phyloP scores from a whole-genome alignment of 169 alveolate genomes.

The Cryptosporidium ubiquitum region DNA sequence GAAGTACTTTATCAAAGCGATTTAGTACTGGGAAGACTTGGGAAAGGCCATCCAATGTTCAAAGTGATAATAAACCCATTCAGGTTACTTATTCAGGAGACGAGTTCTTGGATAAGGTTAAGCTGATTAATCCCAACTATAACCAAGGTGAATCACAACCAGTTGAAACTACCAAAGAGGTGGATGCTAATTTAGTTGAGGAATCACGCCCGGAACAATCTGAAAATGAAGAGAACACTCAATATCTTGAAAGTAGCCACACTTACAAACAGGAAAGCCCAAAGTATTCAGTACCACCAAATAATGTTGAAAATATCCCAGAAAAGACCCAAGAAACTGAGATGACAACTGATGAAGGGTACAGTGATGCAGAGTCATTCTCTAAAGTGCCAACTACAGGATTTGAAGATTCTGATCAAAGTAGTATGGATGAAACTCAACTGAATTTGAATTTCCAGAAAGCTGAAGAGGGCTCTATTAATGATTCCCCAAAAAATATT shows the following conservation, averaged over 20 bases:
- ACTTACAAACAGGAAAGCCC: neutral
- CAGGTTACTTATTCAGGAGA: neutral
- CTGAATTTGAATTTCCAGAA: neutral
- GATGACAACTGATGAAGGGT: conserved; percentile 12
- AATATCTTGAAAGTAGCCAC: neutral
- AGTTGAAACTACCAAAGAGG: neutral
- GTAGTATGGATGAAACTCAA: neutral
- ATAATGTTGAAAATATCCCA: neutral
- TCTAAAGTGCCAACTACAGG: neutral
- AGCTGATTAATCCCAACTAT: neutral
- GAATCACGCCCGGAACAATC: neutral
- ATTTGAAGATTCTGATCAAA: neutral
- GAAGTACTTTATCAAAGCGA: conserved; percentile 21
- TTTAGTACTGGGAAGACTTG: conserved; percentile 39
- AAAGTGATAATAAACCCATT: neutral
- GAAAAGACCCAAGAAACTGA: neutral
- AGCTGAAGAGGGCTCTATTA: neutral
- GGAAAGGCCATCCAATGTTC: conserved; percentile 1
- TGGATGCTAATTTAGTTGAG: neutral
- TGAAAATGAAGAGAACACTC: neutral
- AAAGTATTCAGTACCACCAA: neutral
- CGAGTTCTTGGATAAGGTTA: conserved; percentile 8
- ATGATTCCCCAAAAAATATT: neutral
- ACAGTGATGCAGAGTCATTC: conserved; percentile 1
- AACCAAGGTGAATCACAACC: neutral